These are phyloP conservation scores for Salvia rosmarinus DNA, from an alignment of 257 asterid species.

Conservation along the genomic window DNA sequence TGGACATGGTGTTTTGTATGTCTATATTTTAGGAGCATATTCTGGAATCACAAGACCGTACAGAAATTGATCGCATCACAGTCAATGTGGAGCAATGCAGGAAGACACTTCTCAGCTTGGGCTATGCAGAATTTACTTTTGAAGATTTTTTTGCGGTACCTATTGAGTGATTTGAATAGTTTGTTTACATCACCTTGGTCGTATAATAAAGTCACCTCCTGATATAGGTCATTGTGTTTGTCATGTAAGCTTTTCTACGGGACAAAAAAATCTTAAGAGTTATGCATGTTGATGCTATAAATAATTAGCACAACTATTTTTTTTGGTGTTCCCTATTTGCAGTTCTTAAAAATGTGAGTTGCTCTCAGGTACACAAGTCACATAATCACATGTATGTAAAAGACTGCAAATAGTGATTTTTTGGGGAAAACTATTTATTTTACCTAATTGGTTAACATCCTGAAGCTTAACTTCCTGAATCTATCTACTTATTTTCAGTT, in stretches of 20 bases:
- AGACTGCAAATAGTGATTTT: neutral
- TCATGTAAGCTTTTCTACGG: neutral
- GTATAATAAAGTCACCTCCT: conserved; percentile 10
- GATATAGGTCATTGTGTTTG: neutral
- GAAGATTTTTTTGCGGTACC: conserved; percentile 91
- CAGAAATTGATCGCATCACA: conserved; percentile 74
- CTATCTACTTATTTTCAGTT: conserved; percentile 57
- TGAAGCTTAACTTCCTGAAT: conserved; percentile 33
- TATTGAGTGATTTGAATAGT: conserved; percentile 22
- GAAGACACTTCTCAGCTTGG: conserved; percentile 83
- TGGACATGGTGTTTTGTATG: conserved; percentile 13
- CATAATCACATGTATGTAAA: neutral
- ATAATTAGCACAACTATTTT: neutral
- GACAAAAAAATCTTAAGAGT: conserved; percentile 8
- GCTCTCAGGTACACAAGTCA: neutral
- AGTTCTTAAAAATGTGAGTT: neutral
- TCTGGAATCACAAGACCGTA: conserved; percentile 71
- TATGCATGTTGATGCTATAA: conserved; percentile 17
- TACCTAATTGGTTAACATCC: conserved; percentile 20
- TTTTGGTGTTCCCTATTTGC: conserved; percentile 3
- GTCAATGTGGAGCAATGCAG: conserved; percentile 76
- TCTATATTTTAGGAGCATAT: conserved; percentile 68
- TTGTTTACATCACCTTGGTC: conserved; percentile 11
- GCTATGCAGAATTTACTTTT: conserved; percentile 90
- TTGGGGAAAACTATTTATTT: neutral